Base-by-base conservation (phyloP, 768 basidiomycete species). In the Strobilomyces echinocephalus region DNA sequence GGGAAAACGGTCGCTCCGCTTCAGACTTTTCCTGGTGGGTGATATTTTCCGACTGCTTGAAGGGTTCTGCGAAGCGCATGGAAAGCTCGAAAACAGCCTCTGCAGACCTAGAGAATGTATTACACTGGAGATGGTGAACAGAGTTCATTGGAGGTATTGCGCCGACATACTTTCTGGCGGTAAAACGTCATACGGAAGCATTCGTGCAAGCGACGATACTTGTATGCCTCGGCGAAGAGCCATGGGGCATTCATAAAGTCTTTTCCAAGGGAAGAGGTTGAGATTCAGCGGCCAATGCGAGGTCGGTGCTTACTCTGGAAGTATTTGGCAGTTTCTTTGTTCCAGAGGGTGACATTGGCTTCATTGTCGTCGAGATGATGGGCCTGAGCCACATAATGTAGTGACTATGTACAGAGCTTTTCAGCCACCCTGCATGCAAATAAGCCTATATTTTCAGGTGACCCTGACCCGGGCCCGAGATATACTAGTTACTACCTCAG, bases 181-280 rank as follows among this genome's bases (percentile, higher is more conserved):
- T 94, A 95, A 71, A 97, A 95, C 92, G 65, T 95, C 94, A 66
- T 95, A 95, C 88, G 92, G 75, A 97, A 97, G 71, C 90, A 91
- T 70, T 95, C 94, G 57, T 88, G 90, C 43, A 97, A 80, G 55
- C 91, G 84, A 60, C 91, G 87, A 68, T 92, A 92, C 69, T 91
- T 92, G 75, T 92, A 91, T 14, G 94, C 93, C 69, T 95, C 94
- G 20, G 94, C 95, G 63, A 97, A 97, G 16, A 97, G 74, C 94
- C 93, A 95, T 5, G 93, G 93, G 0, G 94, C 92, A 67, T 89
- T 93, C 91, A 95, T 95, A 64, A 92, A 94, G 63, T 90, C 86
- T 70, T 89, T 91, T 30, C 88, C 88, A 84, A 56, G 33, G 46
- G 21, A 21, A 50, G 31, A 14, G 6, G 45, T 57, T 35, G 30